Percentiles rank a stretch among this genome's conserved stretches.
These are phyloP conservation scores for Yarrowia bubula DNA, from an alignment of 805 yeast species.

Conservation along the genomic window DNA sequence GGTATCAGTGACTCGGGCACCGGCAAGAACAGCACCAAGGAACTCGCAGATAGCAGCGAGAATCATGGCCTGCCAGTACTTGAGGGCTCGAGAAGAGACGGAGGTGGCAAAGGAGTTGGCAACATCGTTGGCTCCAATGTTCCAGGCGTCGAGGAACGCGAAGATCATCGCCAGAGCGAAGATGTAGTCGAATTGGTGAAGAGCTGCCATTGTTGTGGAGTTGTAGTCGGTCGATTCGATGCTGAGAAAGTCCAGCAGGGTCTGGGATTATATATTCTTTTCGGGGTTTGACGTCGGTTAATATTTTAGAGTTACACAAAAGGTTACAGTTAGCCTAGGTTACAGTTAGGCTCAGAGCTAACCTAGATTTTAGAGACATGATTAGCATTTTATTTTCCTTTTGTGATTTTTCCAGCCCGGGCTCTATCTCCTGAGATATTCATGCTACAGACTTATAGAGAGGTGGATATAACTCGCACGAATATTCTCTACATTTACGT, in stretches of 20 bases:
- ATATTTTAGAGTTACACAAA: not conserved
- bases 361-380: not conserved
- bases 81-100: constrained; percentile 64
- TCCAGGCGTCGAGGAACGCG: constrained; percentile 76
- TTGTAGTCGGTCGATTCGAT: not conserved
- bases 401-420: too few species aligned
- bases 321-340: not conserved
- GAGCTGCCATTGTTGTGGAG: constrained; percentile 23
- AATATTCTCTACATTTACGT: not conserved
- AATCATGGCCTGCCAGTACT: constrained; percentile 74
- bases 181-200: constrained; percentile 54
- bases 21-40: constrained; percentile 70
- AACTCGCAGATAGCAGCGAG: constrained; percentile 71
- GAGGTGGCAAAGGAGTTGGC: constrained; percentile 79
- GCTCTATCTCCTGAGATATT: too few species aligned
- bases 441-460: too few species aligned
- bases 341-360: not conserved
- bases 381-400: too few species aligned
- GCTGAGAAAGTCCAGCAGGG: not conserved
- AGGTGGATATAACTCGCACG: not conserved
- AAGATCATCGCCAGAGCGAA: constrained; percentile 67
- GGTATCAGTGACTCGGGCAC: constrained; percentile 71
- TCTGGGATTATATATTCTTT: not conserved
- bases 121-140: constrained; percentile 80
- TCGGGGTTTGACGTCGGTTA: constrained; percentile 14